Conservation (phyloP, 352 stramenopile species). For the Aphanomyces stellatus region DNA sequence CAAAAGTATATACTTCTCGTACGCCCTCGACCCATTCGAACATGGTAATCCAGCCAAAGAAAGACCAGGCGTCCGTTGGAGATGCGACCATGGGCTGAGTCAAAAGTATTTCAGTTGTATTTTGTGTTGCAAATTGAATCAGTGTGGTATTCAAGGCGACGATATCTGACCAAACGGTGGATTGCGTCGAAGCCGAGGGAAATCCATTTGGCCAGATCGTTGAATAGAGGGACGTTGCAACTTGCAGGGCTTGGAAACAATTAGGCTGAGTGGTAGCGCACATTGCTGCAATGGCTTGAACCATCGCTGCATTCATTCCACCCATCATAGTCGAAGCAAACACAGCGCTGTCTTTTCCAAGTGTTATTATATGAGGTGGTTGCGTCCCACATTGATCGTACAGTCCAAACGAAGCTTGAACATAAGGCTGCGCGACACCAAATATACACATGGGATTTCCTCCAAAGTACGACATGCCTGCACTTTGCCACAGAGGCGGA, state of each 20-base stretch:
- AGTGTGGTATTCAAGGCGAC: neutral
- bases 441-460: conserved; percentile 12
- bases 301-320: neutral
- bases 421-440: neutral
- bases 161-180: neutral
- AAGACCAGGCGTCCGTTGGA: neutral
- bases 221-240: neutral
- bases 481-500: neutral
- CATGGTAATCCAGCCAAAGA: conserved; percentile 8
- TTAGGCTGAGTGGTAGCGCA: neutral
- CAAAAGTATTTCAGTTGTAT: neutral
- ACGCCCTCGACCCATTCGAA: conserved; percentile 6
- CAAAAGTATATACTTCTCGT: conserved; percentile 14
- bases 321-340: neutral
- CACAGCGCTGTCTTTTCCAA: neutral
- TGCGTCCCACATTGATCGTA: neutral
- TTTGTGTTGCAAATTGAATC: conserved; percentile 5
- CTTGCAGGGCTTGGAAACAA: neutral
- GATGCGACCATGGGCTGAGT: neutral
- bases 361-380: neutral
- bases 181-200: neutral
- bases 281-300: neutral
- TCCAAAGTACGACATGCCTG: neutral
- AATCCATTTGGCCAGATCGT: neutral
- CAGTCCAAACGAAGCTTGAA: conserved; percentile 2